A percentile compares a stretch with the other conserved stretches of the same genome.
Conservation (phyloP, 805 yeast genomes). For the Candida sonorensis region DNA sequence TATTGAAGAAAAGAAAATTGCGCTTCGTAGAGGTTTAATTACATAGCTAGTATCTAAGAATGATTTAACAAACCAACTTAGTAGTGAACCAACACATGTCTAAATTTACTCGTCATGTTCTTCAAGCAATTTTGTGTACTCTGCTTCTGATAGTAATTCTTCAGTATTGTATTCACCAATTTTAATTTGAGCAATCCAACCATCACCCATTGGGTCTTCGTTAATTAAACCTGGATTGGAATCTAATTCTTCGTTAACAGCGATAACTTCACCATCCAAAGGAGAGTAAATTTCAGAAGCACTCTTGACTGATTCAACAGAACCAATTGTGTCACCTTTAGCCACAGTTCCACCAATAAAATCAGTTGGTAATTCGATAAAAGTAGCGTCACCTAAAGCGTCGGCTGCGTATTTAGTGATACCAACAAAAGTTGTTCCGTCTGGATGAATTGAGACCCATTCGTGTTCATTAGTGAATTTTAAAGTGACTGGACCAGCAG, state of each 20-base stretch:
- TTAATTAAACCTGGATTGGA: slow-evolving; percentile 74
- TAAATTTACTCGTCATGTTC: slow-evolving; percentile 35
- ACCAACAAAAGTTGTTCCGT: slow-evolving; percentile 79
- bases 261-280: slow-evolving; percentile 67
- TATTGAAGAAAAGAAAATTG: too few species aligned
- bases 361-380: slow-evolving; percentile 72
- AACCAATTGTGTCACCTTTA: slow-evolving; percentile 80
- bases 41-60: too few species aligned
- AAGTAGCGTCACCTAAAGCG: slow-evolving; percentile 95
- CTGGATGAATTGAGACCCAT: slow-evolving; percentile 84
- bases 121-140: slow-evolving; percentile 51
- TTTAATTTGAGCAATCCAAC: slow-evolving; percentile 83
- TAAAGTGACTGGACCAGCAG: slow-evolving; percentile 40
- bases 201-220: slow-evolving; percentile 86
- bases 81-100: too few species aligned
- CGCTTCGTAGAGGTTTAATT: too few species aligned
- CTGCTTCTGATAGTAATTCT: slow-evolving; percentile 47
- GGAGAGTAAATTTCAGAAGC: slow-evolving; percentile 93
- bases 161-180: slow-evolving; percentile 34
- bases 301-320: slow-evolving; percentile 90
- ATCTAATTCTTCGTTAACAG: slow-evolving; percentile 60
- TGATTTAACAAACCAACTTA: too few species aligned
- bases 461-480: slow-evolving; percentile 88
- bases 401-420: slow-evolving; percentile 93
- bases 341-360: slow-evolving; percentile 31